Base-by-base conservation (phyloP, 495 filamentous ascomycete species). In the Filosporella fistucella region DNA sequence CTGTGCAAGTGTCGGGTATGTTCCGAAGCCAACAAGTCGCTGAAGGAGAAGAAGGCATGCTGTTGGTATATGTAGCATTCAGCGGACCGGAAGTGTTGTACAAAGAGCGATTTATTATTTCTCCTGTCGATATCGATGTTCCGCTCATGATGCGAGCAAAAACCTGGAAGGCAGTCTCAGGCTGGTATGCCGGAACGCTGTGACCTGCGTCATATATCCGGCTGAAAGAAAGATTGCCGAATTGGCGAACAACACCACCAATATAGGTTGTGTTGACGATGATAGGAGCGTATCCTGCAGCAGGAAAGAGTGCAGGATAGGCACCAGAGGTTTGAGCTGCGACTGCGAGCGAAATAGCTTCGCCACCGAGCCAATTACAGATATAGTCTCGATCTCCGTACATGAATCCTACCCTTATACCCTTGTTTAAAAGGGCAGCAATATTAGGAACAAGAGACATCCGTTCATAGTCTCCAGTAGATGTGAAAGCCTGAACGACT, bases 171-270 rank as follows among this genome's bases (percentile, higher is more conserved):
- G 81, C 67, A 11, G 78, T 74, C 42, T 85, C 68, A 1, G 84
- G 82, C 58, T 86, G 82, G 56, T 86, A 88, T 29, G 83, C 78
- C 1, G 85, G 84, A 9, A 87, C 77, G 42, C 80, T 74, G 56
- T 90, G 86, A 0, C 86, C 86, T 10, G 81, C 78, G 53, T 86
- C 70, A 58, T 82, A 88, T 9, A 88, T 70, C 1, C 84, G 74
- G 22, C 76, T 72, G 60, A 88, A 90, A 24, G 80, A 80, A 49
- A 87, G 81, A 59, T 82, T 78, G 17, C 77, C 83, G 45, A 75
- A 74, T 53, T 88, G 82, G 9, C 82, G 75, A 20, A 85, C 80
- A 36, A 80, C 77, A 4, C 86, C 86, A 20, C 80, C 80, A 5
- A 75, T 70, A 21, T 71, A 70, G 9, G 65, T 59, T 1, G 60